Percentiles rank a stretch among this genome's conserved stretches.
These are phyloP conservation scores for Exophiala mesophila DNA, from an alignment of 2,329 filamentous ascomycete species.

Conservation along the genomic window DNA sequence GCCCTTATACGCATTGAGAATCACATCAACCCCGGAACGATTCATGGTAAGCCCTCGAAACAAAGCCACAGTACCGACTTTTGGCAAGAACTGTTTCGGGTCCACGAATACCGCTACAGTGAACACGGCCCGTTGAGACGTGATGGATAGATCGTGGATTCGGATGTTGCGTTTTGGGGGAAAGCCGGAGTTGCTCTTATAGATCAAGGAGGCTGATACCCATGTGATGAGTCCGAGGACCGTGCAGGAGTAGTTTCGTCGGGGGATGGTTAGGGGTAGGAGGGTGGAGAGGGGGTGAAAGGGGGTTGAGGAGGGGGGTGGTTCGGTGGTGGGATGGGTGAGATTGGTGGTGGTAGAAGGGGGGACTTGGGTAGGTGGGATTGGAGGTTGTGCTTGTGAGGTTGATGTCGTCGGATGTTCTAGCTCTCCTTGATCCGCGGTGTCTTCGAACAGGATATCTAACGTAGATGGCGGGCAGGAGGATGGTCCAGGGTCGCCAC, in stretches of 20 bases:
- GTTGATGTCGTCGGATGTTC: background rate
- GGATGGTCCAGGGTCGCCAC: no score
- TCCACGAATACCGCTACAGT: slow-evolving; percentile 30
- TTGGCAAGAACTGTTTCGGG: slow-evolving; percentile 27
- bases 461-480: no score
- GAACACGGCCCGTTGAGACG: slow-evolving; percentile 19
- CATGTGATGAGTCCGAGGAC: slow-evolving; percentile 28
- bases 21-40: slow-evolving; percentile 26
- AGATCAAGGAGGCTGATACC: slow-evolving; percentile 26
- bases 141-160: slow-evolving; percentile 28
- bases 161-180: slow-evolving; percentile 31
- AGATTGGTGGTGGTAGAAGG: background rate
- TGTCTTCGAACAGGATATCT: no score
- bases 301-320: slow-evolving; percentile 3
- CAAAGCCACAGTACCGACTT: slow-evolving; percentile 28
- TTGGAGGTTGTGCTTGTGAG: background rate
- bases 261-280: slow-evolving; percentile 21
- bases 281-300: slow-evolving; percentile 23
- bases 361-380: background rate
- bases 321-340: background rate
- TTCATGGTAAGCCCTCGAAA: slow-evolving; percentile 30
- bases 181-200: slow-evolving; percentile 24
- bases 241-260: slow-evolving; percentile 27
- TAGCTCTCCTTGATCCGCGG: no score
- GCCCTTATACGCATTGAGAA: slow-evolving; percentile 30